Conservation (phyloP, 192 early-diverging fungal species). For the Entomortierella beljakovae region DNA sequence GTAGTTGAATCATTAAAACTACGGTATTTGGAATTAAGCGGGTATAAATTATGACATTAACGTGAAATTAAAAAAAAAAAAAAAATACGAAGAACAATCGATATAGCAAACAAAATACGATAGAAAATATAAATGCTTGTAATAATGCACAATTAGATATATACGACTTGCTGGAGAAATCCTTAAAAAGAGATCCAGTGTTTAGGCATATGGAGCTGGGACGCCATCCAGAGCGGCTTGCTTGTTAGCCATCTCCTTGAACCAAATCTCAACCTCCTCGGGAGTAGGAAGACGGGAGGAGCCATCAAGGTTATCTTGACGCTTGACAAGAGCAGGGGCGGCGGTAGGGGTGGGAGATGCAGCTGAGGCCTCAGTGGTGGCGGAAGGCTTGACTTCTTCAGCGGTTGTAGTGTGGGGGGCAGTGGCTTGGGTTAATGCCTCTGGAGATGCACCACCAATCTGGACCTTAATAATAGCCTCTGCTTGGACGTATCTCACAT, state of each 20-base stretch:
- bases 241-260: constrained; percentile 41
- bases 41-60: no score
- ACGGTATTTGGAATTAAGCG: no score
- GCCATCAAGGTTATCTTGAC: constrained; percentile 8
- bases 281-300: neutral
- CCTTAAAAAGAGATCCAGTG: neutral
- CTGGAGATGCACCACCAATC: constrained; percentile 28
- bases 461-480: constrained; percentile 38
- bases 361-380: no score
- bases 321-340: constrained; percentile 20
- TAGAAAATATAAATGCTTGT: no score
- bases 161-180: no score
- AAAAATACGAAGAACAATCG: no score
- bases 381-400: no score
- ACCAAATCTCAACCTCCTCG: constrained; percentile 31
- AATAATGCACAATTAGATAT: neutral
- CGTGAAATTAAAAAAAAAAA: constrained; percentile 14
- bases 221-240: constrained; percentile 16
- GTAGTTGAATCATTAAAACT: no score
- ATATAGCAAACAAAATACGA: no score
- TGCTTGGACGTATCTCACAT: constrained; percentile 33
- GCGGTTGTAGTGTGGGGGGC: neutral
- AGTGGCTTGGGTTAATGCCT: no score
- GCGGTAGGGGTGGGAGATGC: neutral
- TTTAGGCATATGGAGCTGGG: constrained; percentile 25